Conservation (phyloP, 1,284 basidiomycete species). For the Earliella scabrosa region DNA sequence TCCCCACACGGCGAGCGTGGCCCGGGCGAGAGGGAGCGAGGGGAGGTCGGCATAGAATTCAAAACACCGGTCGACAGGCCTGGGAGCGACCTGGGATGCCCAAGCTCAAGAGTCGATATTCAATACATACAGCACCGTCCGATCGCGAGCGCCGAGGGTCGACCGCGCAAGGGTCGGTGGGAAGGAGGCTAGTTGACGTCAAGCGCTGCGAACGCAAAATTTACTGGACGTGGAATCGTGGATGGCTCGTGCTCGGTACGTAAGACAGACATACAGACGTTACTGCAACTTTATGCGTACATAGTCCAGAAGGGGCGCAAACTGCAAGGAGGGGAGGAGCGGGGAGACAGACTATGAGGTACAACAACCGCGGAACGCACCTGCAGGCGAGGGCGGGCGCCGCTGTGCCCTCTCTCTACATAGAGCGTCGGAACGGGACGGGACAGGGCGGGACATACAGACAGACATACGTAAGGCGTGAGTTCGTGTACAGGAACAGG, state of each 20-base stretch:
- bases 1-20: slow-evolving; percentile 1
- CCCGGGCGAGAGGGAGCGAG: slow-evolving; percentile 7
- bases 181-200: slow-evolving; percentile 20
- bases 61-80: slow-evolving; percentile 20
- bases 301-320: slow-evolving; percentile 3
- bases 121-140: no score
- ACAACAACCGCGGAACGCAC: slow-evolving; percentile 7
- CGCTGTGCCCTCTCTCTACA: not conserved
- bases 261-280: slow-evolving; percentile 20
- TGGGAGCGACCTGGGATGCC: slow-evolving; percentile 3
- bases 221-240: slow-evolving; percentile 12
- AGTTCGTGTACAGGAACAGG: slow-evolving; percentile 8
- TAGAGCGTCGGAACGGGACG: no score
- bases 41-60: no score
- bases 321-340: not conserved
- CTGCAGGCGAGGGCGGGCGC: not conserved
- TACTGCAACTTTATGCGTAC: slow-evolving; percentile 9
- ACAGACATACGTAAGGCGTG: slow-evolving; percentile 4
- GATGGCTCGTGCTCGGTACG: slow-evolving; percentile 15
- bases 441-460: not conserved
- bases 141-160: no score
- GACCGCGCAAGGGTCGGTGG: not conserved
- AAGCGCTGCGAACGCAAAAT: slow-evolving; percentile 10
- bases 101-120: not conserved
- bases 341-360: slow-evolving; percentile 11